These are phyloP conservation scores for Endothia cerciana DNA, from an alignment of 2,329 filamentous ascomycete genomes.

Conservation along the genomic window DNA sequence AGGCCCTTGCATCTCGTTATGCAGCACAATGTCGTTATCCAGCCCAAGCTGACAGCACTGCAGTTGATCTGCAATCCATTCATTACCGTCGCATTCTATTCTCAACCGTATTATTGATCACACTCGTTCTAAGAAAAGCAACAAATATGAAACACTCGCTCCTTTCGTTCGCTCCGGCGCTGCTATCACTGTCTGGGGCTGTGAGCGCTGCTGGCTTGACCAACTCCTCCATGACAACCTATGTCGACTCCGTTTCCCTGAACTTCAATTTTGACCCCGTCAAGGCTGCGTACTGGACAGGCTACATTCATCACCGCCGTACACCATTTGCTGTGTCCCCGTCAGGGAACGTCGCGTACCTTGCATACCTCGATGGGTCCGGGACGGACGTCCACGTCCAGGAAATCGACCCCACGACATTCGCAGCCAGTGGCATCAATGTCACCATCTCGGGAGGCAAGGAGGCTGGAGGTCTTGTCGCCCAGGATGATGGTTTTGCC, in stretches of 20 bases:
- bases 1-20: neutral
- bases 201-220: conserved; percentile 29
- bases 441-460: conserved; percentile 58
- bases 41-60: conserved; percentile 1
- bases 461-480: conserved; percentile 64
- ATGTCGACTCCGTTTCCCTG: conserved; percentile 51
- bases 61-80: conserved; percentile 30
- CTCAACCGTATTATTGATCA: conserved; percentile 23
- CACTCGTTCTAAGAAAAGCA: conserved; percentile 3
- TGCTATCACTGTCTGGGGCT: conserved; percentile 22
- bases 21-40: neutral
- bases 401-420: conserved; percentile 57
- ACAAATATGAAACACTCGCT: conserved; percentile 21
- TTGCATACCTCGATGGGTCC: conserved; percentile 62
- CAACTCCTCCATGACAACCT: conserved; percentile 35
- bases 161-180: conserved; percentile 15
- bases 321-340: conserved; percentile 67
- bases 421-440: conserved; percentile 54
- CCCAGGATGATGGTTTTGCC: conserved; percentile 67
- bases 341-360: conserved; percentile 60
- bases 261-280: conserved; percentile 58
- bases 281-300: conserved; percentile 65
- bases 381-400: conserved; percentile 61
- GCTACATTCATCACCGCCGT: conserved; percentile 62
- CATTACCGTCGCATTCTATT: conserved; percentile 10